Conservation (phyloP, 495 filamentous ascomycete species). For the Aspergillus egyptiacus region DNA sequence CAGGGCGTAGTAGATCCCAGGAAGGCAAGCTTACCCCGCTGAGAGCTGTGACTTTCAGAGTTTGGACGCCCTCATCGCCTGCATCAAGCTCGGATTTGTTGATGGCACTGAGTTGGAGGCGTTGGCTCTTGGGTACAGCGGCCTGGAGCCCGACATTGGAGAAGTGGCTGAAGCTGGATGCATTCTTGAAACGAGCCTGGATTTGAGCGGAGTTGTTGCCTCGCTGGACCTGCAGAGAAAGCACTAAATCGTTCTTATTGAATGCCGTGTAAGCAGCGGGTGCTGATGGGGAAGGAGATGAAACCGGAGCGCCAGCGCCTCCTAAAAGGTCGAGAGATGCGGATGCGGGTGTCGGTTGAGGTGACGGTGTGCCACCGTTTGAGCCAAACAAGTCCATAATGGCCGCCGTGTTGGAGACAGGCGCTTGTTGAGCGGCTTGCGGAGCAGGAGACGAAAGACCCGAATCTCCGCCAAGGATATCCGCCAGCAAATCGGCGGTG, state of each 20-base stretch:
- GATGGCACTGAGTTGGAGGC: conserved; percentile 81
- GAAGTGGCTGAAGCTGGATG: conserved; percentile 56
- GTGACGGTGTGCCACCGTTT: conserved; percentile 36
- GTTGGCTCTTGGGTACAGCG: conserved; percentile 93
- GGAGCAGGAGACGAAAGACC: conserved; percentile 49
- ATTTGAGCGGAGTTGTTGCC: conserved; percentile 67
- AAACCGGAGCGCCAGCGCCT: conserved; percentile 37
- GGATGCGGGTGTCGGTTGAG: conserved; percentile 30
- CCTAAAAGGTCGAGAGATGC: conserved; percentile 47
- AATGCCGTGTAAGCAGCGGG: conserved; percentile 61
- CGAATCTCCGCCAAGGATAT: conserved; percentile 60
- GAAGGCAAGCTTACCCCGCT: conserved; percentile 69
- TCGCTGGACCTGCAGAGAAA: conserved; percentile 77
- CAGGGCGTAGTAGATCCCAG: background rate
- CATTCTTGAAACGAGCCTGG: conserved; percentile 75
- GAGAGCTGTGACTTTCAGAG: conserved; percentile 75
- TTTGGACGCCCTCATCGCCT: conserved; percentile 78
- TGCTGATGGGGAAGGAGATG: conserved; percentile 37
- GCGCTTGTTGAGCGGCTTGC: conserved; percentile 41
- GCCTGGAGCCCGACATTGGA: conserved; percentile 77
- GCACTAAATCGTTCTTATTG: conserved; percentile 74
- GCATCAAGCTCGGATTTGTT: conserved; percentile 67
- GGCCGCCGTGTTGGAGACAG: conserved; percentile 55
- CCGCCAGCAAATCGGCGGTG: conserved; percentile 80
- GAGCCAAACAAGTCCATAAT: conserved; percentile 80